Evolutionary conservation across 2,329 filamentous ascomycete genomes (phyloP), one percentile per base, ranked within the genome.

Genomic region (Pseudocercospora fuligena): DNA sequence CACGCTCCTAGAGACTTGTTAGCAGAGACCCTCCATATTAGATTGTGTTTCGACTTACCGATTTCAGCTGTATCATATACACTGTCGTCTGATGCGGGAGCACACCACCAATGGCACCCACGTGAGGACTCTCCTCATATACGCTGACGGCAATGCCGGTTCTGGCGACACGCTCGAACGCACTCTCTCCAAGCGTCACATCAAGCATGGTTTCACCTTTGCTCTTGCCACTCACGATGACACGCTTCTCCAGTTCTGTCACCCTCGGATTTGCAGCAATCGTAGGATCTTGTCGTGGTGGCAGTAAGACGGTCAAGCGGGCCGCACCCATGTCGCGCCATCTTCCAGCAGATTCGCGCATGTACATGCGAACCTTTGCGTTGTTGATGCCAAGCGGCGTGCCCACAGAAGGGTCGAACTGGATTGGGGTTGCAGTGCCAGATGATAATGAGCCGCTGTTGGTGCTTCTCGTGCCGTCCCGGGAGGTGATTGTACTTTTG

Each of bases 291-390:
- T 75, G 65, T 19, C 79, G 77, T 60, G 84, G 90, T n/a, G 92
- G 91, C 19, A 89, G 87, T 77, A 93, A 89, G 74, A 99, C 93
- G 16, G 91, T 92, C 66, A 99, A 82, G 43, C 89, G 85, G 67
- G 93, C 96, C 72, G 92, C 89, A 70, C 95, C 94, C 82, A 94
- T 89, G 77, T 98, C 94, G 68, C 93, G 89, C 95, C 95, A 99
- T 77, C 94, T 94, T 59, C 88, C 88, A 1, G 87, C 84, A 9
- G 83, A 83, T 66, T 93, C 90, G 59, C 94, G 89, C 58, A 92
- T 84, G 78, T 98, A 97, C 12, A 98, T 86, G 40, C 93, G 87
- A 72, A 97, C 92, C 73, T 94, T 94, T 60, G 94, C 88, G 74
- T 95, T 93, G 63, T 90, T 90, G 65, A 92, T 89, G 62, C 90